phyloP scores from a whole-genome alignment of 306 rosid species.

The Quercus rubra region DNA sequence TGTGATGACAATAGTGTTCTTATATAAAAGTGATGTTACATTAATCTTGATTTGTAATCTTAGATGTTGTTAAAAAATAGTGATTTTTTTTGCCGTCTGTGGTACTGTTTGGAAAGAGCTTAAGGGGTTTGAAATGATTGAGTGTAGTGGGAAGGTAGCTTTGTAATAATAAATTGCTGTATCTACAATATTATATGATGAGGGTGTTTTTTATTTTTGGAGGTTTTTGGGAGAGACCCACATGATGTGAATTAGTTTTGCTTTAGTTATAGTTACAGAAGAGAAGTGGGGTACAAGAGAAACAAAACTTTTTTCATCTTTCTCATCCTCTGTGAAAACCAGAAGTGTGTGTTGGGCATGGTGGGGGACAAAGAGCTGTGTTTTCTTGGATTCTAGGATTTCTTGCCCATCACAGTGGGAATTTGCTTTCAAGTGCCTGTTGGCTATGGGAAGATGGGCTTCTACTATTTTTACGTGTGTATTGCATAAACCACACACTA shows the following conservation, averaged over 20 bases:
- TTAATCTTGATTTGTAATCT: too few relatives aligned
- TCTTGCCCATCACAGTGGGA: conserved; percentile 39
- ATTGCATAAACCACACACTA: not conserved
- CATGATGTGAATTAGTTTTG: conserved; percentile 41
- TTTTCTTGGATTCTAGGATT: conserved; percentile 76
- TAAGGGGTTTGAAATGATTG: conserved; percentile 65
- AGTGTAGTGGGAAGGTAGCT: conserved; percentile 52
- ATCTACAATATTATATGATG: conserved; percentile 47
- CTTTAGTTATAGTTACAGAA: conserved; percentile 22
- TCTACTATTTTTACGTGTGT: not conserved
- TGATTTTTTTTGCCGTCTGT: too few relatives aligned
- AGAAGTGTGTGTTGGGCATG: conserved; percentile 44
- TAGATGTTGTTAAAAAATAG: too few relatives aligned
- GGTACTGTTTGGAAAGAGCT: conserved; percentile 38
- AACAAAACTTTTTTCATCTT: conserved; percentile 32
- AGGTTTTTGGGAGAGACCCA: conserved; percentile 49
- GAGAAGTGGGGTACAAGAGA: conserved; percentile 36
- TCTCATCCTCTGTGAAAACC: conserved; percentile 37
- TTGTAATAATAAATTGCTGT: conserved; percentile 40
- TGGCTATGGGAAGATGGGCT: conserved; percentile 37
- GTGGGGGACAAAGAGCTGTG: conserved; percentile 62
- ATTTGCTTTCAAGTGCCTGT: conserved; percentile 49
- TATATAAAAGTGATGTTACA: too few relatives aligned
- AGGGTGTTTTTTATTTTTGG: conserved; percentile 38
- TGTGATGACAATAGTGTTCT: too few relatives aligned